Percentiles rank a stretch among this genome's conserved stretches.
Evolutionary conservation across 2,329 filamentous ascomycete genomes (phyloP).

Genomic region (Didymella lethalis): DNA sequence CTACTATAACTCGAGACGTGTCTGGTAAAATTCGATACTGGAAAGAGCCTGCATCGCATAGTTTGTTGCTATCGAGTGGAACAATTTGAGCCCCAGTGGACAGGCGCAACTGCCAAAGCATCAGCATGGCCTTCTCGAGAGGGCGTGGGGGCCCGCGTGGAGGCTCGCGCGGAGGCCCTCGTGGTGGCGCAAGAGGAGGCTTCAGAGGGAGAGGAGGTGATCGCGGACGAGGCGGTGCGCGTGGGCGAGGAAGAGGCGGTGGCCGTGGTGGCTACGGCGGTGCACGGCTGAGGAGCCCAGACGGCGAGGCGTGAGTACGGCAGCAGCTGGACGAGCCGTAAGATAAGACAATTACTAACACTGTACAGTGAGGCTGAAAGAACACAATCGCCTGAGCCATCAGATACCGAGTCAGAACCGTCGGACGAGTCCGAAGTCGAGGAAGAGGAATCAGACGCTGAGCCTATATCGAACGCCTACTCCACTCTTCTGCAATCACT

Average conservation of each 20-base stretch:
- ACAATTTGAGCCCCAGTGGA: neutral
- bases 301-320: conserved; percentile 44
- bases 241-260: conserved; percentile 35
- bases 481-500: conserved; percentile 65
- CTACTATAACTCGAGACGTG: neutral
- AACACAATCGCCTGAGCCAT: conserved; percentile 33
- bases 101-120: neutral
- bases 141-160: conserved; percentile 16
- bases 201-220: conserved; percentile 34
- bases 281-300: conserved; percentile 39
- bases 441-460: conserved; percentile 29
- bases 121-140: conserved; percentile 32
- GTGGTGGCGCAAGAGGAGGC: conserved; percentile 3
- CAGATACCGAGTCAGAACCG: conserved; percentile 32
- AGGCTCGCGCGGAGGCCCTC: conserved; percentile 7
- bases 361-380: conserved; percentile 24
- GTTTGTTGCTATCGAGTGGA: too few species aligned
- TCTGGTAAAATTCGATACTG: neutral
- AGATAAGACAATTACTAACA: conserved; percentile 24
- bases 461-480: conserved; percentile 57
- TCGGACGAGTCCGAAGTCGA: conserved; percentile 44
- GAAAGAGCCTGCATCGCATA: neutral
- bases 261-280: conserved; percentile 40
- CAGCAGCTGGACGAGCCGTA: conserved; percentile 11
- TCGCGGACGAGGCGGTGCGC: conserved; percentile 10